Conservation (phyloP, 2,329 filamentous ascomycete genomes). For the Penicillium sp. region DNA sequence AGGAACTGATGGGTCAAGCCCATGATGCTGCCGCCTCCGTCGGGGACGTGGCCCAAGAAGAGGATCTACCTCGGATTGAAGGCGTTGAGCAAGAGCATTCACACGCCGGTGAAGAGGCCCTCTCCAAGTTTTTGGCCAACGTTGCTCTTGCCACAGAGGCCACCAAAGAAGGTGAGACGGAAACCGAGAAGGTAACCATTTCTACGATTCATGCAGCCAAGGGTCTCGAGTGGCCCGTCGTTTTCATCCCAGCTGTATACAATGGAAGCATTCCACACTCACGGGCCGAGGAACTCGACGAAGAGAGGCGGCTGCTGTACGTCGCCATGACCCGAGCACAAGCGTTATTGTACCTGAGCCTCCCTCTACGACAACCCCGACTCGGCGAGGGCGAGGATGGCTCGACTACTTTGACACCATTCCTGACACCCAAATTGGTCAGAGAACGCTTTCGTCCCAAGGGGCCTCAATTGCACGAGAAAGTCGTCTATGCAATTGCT, state of each 20-base stretch:
- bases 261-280: constrained; percentile 88
- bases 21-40: constrained; percentile 61
- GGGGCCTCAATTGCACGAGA: constrained; percentile 68
- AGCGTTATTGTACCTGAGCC: constrained; percentile 80
- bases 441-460: constrained; percentile 55
- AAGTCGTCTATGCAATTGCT: constrained; percentile 64
- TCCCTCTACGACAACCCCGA: constrained; percentile 66
- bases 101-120: constrained; percentile 56
- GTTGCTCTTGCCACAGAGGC: constrained; percentile 80
- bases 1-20: constrained; percentile 80
- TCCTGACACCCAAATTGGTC: constrained; percentile 60
- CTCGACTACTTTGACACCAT: constrained; percentile 67
- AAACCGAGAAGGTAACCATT: constrained; percentile 68
- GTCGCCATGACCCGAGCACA: constrained; percentile 96
- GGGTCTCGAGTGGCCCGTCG: constrained; percentile 91
- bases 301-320: constrained; percentile 85
- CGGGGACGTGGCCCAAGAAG: constrained; percentile 54
- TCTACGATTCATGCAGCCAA: constrained; percentile 97
- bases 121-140: constrained; percentile 84
- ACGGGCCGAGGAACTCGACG: constrained; percentile 77
- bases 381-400: constrained; percentile 48
- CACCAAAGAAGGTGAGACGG: constrained; percentile 50
- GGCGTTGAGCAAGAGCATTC: constrained; percentile 61
- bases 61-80: constrained; percentile 64
- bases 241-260: constrained; percentile 88